Percentiles rank a stretch among this genome's conserved stretches.
Evolutionary conservation across 805 yeast species (phyloP).

Genomic region (Scheffersomyces ergatensis): DNA sequence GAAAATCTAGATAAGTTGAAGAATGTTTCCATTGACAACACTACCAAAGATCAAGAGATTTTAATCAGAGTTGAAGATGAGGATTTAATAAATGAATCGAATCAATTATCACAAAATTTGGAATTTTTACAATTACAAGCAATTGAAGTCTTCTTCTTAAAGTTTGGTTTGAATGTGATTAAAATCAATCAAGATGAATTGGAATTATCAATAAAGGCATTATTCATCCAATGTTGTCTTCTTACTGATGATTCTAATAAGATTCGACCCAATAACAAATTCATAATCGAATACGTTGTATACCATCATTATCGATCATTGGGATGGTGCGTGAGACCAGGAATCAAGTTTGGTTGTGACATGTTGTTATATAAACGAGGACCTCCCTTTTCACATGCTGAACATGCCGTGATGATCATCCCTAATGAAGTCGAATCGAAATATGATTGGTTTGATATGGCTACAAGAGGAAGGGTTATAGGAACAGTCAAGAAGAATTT

Average conservation of each 20-base stretch:
- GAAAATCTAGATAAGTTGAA: constrained; percentile 15
- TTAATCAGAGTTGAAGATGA: constrained; percentile 9
- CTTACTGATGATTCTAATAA: constrained; percentile 1
- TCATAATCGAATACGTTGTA: constrained; percentile 60
- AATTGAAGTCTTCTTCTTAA: constrained; percentile 70
- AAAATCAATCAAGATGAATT: constrained; percentile 21
- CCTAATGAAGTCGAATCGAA: constrained; percentile 34
- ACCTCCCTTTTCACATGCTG: constrained; percentile 95
- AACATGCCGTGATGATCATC: constrained; percentile 63
- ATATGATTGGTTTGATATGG: constrained; percentile 56
- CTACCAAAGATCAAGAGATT: not conserved
- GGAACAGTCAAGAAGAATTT: constrained; percentile 83
- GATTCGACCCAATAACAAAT: constrained; percentile 25
- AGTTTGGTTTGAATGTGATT: constrained; percentile 53
- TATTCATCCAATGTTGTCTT: constrained; percentile 23
- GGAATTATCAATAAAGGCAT: constrained; percentile 15
- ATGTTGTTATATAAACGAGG: constrained; percentile 82
- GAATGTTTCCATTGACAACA: constrained; percentile 2
- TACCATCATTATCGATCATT: constrained; percentile 84
- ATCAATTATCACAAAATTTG: constrained; percentile 12
- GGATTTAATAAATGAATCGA: constrained; percentile 13
- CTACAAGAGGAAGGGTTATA: constrained; percentile 73
- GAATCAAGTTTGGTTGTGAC: constrained; percentile 91
- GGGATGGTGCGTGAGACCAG: constrained; percentile 94
- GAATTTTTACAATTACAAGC: constrained; percentile 70